Base-by-base conservation (phyloP, 2,329 filamentous ascomycete species). In the Aureobasidium sp. region DNA sequence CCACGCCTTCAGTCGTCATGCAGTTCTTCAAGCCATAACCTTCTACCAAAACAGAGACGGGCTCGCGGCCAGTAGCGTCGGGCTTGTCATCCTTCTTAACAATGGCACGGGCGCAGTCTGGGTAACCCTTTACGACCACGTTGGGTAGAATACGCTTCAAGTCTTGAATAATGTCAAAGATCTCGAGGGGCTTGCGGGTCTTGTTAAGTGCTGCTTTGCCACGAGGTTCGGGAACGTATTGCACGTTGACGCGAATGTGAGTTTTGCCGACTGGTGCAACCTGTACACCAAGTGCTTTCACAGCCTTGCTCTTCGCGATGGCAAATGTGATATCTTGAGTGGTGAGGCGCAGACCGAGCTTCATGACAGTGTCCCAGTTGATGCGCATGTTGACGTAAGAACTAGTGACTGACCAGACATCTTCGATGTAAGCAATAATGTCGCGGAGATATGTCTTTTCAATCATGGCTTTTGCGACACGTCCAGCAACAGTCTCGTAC, bases 361-460 rank as follows among this genome's bases (percentile, higher is more conserved):
- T 87, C 50, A 87, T 81, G 44, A 99, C 85, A 0, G 87, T 90
- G 65, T 88, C 81, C 70, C 84, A 86, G 73, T 97, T 91, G 65
- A 99, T 85, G 67, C 88, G 86, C 69, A 97, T 84, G 46, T 88
- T 87, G 62, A 99, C 83, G 67, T 88, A 91, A 42, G 88, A 87
- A 42, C 86, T 84, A 46, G 86, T 84, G 0, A 84, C 82, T n/a
- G 88, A 86, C 90, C 92, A 97, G 66, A 90, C 87, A 67, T 97
- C 91, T 70, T 96, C 91, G 36, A 97, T 84, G 68, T 86, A 94
- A 53, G 83, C 82, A 63, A 96, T 84, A 47, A 88, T 83, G 70
- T 99, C 94, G 20, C 87, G 85, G 13, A 99, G 79, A 69, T 87
- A 97, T 0, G 93, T 97, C 81, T 97, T 96, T 74, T 97, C 93